Percentiles rank a stretch among this genome's conserved stretches.
These are phyloP conservation scores for Hypericum androsaemum DNA, from an alignment of 345 rosid species.

Conservation along the genomic window DNA sequence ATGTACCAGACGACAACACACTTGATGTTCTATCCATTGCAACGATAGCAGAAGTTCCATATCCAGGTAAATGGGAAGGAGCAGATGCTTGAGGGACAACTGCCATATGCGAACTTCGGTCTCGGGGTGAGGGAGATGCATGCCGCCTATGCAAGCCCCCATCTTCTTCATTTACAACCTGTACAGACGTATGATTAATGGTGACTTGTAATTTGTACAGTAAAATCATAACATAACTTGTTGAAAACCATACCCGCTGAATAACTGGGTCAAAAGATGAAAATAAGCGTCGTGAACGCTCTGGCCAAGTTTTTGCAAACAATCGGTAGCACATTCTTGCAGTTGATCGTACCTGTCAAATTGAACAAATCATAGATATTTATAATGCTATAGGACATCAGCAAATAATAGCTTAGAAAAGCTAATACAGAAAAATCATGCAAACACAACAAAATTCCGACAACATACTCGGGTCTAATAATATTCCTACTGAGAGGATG, in stretches of 20 bases:
- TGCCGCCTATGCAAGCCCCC: constrained; percentile 94
- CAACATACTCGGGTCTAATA: too few relatives aligned
- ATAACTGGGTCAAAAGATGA: constrained; percentile 89
- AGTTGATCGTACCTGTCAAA: constrained; percentile 77
- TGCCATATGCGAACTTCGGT: constrained; percentile 61
- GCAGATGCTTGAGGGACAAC: constrained; percentile 45
- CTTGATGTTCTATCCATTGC: constrained; percentile 91
- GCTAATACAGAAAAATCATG: not conserved
- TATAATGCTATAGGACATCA: not conserved
- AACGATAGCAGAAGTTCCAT: constrained; percentile 93
- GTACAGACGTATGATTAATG: constrained; percentile 13
- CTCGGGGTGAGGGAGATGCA: constrained; percentile 91
- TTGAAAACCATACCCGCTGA: constrained; percentile 61
- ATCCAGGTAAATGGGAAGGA: constrained; percentile 55
- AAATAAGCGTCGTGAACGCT: constrained; percentile 91
- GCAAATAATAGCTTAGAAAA: not conserved
- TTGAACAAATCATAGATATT: not conserved
- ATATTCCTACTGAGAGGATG: too few relatives aligned
- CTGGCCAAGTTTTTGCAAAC: constrained; percentile 99
- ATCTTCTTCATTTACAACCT: constrained; percentile 91
- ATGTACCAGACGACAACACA: constrained; percentile 44
- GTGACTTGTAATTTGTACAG: constrained; percentile 4
- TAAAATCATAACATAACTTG: not conserved
- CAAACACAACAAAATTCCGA: too few relatives aligned
- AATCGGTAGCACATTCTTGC: constrained; percentile 98